Conservation (phyloP, 257 asterid species). For the Echites panduratus region DNA sequence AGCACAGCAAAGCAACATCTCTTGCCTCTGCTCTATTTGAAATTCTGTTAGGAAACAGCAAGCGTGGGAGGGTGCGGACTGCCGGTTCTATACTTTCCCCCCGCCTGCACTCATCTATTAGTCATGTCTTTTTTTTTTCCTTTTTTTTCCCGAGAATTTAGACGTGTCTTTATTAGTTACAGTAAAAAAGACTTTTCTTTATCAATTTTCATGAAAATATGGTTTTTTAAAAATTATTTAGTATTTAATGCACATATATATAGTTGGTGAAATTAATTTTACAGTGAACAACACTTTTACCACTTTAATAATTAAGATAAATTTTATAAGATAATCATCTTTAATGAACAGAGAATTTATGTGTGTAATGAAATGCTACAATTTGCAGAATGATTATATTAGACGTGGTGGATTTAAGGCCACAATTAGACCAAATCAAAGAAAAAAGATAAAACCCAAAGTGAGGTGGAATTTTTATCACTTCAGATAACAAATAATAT, state of each 20-base stretch:
- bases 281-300: too few relatives aligned
- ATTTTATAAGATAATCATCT: too few relatives aligned
- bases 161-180: too few relatives aligned
- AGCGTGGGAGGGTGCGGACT: neutral
- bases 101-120: neutral
- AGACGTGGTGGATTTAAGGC: neutral
- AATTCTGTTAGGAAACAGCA: constrained; percentile 4
- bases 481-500: neutral
- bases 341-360: too few relatives aligned
- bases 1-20: constrained; percentile 29
- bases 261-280: too few relatives aligned
- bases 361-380: neutral
- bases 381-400: neutral
- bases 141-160: too few relatives aligned
- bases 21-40: neutral
- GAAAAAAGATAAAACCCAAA: too few relatives aligned
- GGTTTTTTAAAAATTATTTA: too few relatives aligned
- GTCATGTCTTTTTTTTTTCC: neutral
- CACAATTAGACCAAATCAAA: neutral
- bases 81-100: neutral
- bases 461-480: neutral
- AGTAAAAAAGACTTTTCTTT: too few relatives aligned
- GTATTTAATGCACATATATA: too few relatives aligned
- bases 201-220: too few relatives aligned
- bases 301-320: too few relatives aligned